Conservation (phyloP, 805 yeast species). For the Kodamaea hsintzibuensis region DNA sequence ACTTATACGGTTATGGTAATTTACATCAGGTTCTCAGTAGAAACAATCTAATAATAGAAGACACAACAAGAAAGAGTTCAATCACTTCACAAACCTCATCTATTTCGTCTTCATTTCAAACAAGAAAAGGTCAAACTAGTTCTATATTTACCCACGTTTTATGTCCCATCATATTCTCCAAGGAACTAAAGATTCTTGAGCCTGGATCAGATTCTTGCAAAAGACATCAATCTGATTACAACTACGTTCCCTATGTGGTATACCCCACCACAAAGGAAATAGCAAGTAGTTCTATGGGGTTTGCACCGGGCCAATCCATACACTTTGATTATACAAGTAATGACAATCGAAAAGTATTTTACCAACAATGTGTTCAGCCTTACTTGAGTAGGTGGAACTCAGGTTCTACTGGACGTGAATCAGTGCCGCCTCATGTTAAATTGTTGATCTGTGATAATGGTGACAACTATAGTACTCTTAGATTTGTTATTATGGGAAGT, state of each 20-base stretch:
- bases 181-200: constrained; percentile 20
- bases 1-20: constrained; percentile 49
- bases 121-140: constrained; percentile 22
- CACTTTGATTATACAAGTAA: constrained; percentile 42
- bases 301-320: constrained; percentile 49
- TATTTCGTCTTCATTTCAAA: constrained; percentile 46
- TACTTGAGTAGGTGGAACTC: constrained; percentile 49
- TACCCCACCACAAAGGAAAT: constrained; percentile 48
- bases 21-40: constrained; percentile 41
- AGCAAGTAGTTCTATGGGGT: constrained; percentile 43
- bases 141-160: constrained; percentile 51
- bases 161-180: constrained; percentile 43
- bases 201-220: constrained; percentile 27
- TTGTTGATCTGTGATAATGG: constrained; percentile 57
- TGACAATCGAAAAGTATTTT: constrained; percentile 32
- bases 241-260: constrained; percentile 37
- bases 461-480: constrained; percentile 49
- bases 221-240: constrained; percentile 23
- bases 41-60: constrained; percentile 27
- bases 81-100: constrained; percentile 49
- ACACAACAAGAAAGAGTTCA: constrained; percentile 21
- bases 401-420: constrained; percentile 30
- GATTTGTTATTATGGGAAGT: constrained; percentile 74
- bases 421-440: constrained; percentile 66
- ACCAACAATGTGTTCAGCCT: constrained; percentile 39